Evolutionary conservation across 768 basidiomycete species (phyloP), one percentile per base, ranked within the genome.

Genomic region (Naganishia onofrii): DNA sequence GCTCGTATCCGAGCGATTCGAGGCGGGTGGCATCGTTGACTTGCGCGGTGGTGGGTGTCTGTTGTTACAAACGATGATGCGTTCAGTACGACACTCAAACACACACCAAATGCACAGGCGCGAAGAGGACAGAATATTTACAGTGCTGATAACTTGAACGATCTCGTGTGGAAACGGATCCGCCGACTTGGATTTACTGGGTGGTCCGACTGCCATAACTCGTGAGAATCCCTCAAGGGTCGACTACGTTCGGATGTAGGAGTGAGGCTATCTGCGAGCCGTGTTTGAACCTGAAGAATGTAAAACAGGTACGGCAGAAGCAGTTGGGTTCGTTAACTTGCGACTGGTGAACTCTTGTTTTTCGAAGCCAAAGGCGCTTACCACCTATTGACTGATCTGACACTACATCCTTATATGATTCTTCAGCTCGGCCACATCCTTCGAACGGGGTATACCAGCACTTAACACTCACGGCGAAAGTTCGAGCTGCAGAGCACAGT

Each of bases 1-100:
- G 72, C 19, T 70, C 68, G 57, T 76, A 76, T 52, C 76, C 73
- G 23, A 74, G 57, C 28, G 48, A 42, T 52, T 76, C 73, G 34
- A 75, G 60, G 19, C 69, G 63, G 8, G 48, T 23, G 13, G 48
- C 66, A 53, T 58, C 70, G 38, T 60, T 60, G 56, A 34, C 53
- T 23, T 58, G 57, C 23, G 17, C 34, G 17, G n/a, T 38, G 21
- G 57, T 58, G 7, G 57, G 57, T n/a, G 32, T 58, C 57, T 58
- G 57, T 3, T 15, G 15, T 34, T 4, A 23, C n/a, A 34, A 58
- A 2, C 34, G 31, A 58, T 23, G 23, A 34, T 21, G 15, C 1
- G 12, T 34, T 38, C 32, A 58, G 34, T 34, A n/a, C 32, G 12
- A 28, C 28, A 58, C 5, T 23, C 15, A 19, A 38, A 38, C 34